Percentiles rank a stretch among this genome's conserved stretches.
phyloP scores from a whole-genome alignment of 768 basidiomycete genomes.

The Tricholoma sp. region DNA sequence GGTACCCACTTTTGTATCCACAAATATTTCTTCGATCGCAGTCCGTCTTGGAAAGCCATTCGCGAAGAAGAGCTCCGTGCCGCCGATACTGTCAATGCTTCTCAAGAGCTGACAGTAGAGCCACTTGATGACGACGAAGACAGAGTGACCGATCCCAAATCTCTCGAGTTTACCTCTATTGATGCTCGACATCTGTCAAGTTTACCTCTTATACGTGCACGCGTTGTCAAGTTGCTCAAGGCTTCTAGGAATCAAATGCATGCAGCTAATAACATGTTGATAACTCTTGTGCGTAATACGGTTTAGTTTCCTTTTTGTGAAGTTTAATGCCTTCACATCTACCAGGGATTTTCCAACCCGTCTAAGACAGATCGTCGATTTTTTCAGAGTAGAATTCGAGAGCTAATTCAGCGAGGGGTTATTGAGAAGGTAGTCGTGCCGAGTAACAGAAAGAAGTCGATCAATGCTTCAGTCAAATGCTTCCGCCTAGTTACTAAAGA shows the following conservation, averaged over 20 bases:
- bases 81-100: slow-evolving; percentile 24
- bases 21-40: slow-evolving; percentile 77
- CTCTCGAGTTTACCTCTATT: slow-evolving; percentile 62
- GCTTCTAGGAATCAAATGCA: slow-evolving; percentile 67
- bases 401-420: slow-evolving; percentile 65
- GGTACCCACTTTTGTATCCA: slow-evolving; percentile 78
- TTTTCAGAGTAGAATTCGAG: slow-evolving; percentile 69
- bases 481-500: slow-evolving; percentile 57
- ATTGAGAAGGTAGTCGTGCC: slow-evolving; percentile 75
- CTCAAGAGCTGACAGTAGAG: slow-evolving; percentile 13
- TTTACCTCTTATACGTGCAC: slow-evolving; percentile 60
- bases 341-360: slow-evolving; percentile 70
- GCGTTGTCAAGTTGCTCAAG: slow-evolving; percentile 69
- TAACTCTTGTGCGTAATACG: slow-evolving; percentile 55
- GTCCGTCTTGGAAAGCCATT: slow-evolving; percentile 71
- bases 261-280: slow-evolving; percentile 68
- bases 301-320: not conserved
- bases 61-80: slow-evolving; percentile 61
- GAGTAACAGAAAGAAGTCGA: slow-evolving; percentile 43
- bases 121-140: slow-evolving; percentile 29
- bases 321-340: not conserved
- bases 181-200: slow-evolving; percentile 77
- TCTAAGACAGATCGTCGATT: slow-evolving; percentile 78
- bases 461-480: slow-evolving; percentile 51
- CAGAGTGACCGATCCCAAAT: slow-evolving; percentile 24